Evolutionary conservation across 331 rosid species (phyloP).

Genomic region (Acacia pycnantha): DNA sequence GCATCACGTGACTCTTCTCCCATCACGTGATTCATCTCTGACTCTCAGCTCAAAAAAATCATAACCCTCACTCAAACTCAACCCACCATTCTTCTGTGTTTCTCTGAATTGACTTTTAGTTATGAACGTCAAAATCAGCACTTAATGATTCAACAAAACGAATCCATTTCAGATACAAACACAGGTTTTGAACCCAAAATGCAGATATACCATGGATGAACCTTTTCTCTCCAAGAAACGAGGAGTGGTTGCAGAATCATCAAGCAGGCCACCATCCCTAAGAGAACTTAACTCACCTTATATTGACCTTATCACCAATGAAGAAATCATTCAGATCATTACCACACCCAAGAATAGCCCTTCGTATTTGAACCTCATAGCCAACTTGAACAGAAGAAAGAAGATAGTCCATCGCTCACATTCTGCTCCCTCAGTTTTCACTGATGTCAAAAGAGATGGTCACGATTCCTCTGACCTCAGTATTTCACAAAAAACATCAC

Average conservation of each 20-base stretch:
- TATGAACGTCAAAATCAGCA: slow-evolving; percentile 7
- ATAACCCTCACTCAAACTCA: neutral
- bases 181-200: neutral
- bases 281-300: slow-evolving; percentile 23
- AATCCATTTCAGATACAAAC: neutral
- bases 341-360: slow-evolving; percentile 26
- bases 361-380: slow-evolving; percentile 45
- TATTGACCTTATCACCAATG: slow-evolving; percentile 41
- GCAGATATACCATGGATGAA: slow-evolving; percentile 45
- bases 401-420: slow-evolving; percentile 43
- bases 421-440: slow-evolving; percentile 60
- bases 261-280: slow-evolving; percentile 27
- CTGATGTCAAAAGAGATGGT: slow-evolving; percentile 10
- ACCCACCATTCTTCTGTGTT: slow-evolving; percentile 9
- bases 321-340: slow-evolving; percentile 34
- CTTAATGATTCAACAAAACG: neutral
- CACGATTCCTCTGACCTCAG: slow-evolving; percentile 37
- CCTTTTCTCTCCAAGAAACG: slow-evolving; percentile 35
- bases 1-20: neutral
- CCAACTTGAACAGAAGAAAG: slow-evolving; percentile 43
- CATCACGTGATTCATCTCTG: neutral
- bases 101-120: slow-evolving; percentile 45
- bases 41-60: neutral
- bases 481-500: slow-evolving; percentile 19
- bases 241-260: slow-evolving; percentile 24